Percentiles rank a stretch among this genome's conserved stretches.
Conservation (phyloP, 345 rosid genomes). For the Citrus unshiu region DNA sequence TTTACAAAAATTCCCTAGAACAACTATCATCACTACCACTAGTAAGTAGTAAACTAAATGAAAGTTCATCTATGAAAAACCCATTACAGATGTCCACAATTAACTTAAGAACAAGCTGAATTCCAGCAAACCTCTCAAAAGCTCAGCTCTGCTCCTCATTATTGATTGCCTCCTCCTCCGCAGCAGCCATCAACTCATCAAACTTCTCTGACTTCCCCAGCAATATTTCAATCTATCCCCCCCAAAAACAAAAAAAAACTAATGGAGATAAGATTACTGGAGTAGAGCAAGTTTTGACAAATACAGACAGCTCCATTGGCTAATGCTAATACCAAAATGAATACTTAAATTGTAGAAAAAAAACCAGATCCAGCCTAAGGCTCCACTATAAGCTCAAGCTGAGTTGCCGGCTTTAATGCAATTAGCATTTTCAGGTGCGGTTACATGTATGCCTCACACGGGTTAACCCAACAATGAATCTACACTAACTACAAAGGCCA, state of each 20-base stretch:
- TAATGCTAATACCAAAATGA: neutral
- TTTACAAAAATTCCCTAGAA: constrained; percentile 29
- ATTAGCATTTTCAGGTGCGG: neutral
- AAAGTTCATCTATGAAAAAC: constrained; percentile 4
- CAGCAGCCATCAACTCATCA: constrained; percentile 71
- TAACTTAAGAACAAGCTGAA: neutral
- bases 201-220: constrained; percentile 66
- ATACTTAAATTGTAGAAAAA: neutral
- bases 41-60: neutral
- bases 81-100: constrained; percentile 10
- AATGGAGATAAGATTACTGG: neutral
- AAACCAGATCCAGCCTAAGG: neutral
- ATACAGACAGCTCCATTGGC: neutral
- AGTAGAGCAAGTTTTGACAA: neutral
- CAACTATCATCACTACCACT: neutral
- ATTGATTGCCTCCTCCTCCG: constrained; percentile 41
- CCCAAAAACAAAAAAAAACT: neutral
- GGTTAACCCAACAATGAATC: neutral
- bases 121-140: constrained; percentile 2
- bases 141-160: constrained; percentile 49
- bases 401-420: neutral
- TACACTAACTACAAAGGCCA: neutral
- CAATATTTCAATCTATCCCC: constrained; percentile 52
- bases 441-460: too few relatives aligned
- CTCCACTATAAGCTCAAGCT: neutral